Conservation (phyloP, 768 basidiomycete species). For the Chalciporus pseudorubinellus region DNA sequence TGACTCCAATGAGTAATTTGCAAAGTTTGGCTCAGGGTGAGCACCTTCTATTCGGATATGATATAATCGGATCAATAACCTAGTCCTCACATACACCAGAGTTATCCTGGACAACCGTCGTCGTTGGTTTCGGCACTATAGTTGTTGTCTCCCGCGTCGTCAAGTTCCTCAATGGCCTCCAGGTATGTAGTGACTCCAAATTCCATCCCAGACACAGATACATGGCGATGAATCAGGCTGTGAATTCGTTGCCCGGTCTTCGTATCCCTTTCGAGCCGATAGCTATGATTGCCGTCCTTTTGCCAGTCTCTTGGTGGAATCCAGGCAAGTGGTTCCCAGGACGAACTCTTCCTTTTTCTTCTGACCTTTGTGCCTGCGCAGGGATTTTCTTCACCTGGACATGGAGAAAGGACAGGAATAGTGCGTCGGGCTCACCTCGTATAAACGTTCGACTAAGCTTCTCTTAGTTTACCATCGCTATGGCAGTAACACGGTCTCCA, state of each 20-base stretch:
- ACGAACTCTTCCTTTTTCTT: background rate
- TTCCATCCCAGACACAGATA: background rate
- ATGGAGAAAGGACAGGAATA: constrained; percentile 22
- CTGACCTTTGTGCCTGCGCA: background rate
- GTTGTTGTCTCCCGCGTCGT: constrained; percentile 12
- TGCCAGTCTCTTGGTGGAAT: constrained; percentile 23
- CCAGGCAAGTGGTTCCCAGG: constrained; percentile 7
- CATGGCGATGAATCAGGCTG: constrained; percentile 7
- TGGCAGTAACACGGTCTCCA: constrained; percentile 20
- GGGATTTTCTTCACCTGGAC: constrained; percentile 21
- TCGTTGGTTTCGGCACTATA: background rate
- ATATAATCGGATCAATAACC: no score
- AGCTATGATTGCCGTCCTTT: background rate
- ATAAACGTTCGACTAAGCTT: background rate
- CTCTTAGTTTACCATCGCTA: constrained; percentile 18
- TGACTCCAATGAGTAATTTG: no score
- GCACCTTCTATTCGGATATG: no score
- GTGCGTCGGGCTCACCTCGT: background rate
- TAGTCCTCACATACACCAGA: no score
- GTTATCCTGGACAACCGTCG: constrained; percentile 7
- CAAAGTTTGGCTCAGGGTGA: no score
- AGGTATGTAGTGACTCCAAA: constrained; percentile 9
- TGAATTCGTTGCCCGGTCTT: constrained; percentile 18
- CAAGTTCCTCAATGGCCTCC: constrained; percentile 13
- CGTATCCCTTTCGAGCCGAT: constrained; percentile 22